These are phyloP conservation scores for Torrubiella hemipterigena DNA, from an alignment of 2,329 filamentous ascomycete genomes.

Conservation along the genomic window DNA sequence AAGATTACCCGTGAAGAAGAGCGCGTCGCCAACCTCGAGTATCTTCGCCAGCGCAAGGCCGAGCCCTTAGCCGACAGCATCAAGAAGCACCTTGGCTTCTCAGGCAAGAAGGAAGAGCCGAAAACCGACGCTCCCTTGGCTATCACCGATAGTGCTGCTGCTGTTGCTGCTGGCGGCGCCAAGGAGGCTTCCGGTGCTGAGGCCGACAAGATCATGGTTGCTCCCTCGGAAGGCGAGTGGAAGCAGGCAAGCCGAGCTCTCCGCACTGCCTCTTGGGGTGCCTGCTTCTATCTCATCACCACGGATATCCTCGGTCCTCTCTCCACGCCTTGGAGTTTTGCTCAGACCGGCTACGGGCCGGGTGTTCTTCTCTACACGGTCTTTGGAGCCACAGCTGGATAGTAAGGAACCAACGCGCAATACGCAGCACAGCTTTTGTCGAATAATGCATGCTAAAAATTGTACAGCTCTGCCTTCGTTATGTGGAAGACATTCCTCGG, in stretches of 20 bases:
- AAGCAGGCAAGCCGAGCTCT: constrained; percentile 29
- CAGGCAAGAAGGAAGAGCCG: neutral
- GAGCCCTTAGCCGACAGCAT: constrained; percentile 7
- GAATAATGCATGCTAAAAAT: too few species aligned
- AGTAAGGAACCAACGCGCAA: too few species aligned
- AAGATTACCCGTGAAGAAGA: constrained; percentile 10
- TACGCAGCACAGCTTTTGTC: too few species aligned
- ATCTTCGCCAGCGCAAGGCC: constrained; percentile 7
- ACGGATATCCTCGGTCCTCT: constrained; percentile 29
- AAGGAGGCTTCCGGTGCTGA: neutral
- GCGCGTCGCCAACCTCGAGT: constrained; percentile 8
- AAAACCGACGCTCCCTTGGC: neutral
- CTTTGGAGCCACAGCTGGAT: constrained; percentile 27
- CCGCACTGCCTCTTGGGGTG: constrained; percentile 32
- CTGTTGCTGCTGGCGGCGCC: neutral
- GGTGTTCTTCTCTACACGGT: constrained; percentile 30
- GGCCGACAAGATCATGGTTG: neutral
- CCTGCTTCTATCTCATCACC: constrained; percentile 35
- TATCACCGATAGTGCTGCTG: neutral
- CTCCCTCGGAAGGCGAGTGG: constrained; percentile 23
- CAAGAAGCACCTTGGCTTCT: constrained; percentile 9
- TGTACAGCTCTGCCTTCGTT: constrained; percentile 25
- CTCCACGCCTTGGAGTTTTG: constrained; percentile 6
- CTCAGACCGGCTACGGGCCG: constrained; percentile 26
- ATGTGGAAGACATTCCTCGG: constrained; percentile 30